Evolutionary conservation across 495 filamentous ascomycete genomes (phyloP).

Genomic region (Pyrenula massariospora): DNA sequence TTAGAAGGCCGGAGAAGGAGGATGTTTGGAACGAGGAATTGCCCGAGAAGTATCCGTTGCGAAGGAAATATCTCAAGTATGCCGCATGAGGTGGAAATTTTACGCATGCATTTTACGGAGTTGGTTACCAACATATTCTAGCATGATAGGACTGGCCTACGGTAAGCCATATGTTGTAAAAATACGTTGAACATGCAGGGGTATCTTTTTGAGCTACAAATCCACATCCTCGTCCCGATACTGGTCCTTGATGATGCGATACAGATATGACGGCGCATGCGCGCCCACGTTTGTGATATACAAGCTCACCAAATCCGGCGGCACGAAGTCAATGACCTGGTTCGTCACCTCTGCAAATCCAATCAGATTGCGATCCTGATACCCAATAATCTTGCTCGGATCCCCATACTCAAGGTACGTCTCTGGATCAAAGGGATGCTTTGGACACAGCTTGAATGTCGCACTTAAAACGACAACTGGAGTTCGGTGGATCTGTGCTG

Average conservation of each 20-base stretch:
- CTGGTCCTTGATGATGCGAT: conserved; percentile 72
- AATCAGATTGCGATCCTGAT: conserved; percentile 62
- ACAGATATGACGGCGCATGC: conserved; percentile 69
- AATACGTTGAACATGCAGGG: neutral
- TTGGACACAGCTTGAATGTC: conserved; percentile 82
- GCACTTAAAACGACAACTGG: conserved; percentile 76
- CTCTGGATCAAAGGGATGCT: conserved; percentile 70
- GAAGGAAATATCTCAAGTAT: neutral
- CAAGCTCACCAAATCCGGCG: conserved; percentile 68
- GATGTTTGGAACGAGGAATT: conserved; percentile 4
- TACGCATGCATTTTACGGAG: neutral
- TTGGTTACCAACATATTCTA: no score
- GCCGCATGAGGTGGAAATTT: neutral
- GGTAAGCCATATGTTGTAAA: neutral
- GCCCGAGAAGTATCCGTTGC: neutral
- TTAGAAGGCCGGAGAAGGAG: conserved; percentile 1
- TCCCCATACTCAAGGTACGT: conserved; percentile 73
- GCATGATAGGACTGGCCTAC: neutral
- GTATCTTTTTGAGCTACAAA: conserved; percentile 21
- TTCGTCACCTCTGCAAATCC: conserved; percentile 69
- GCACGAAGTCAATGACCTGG: conserved; percentile 72
- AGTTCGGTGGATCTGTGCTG: conserved; percentile 65
- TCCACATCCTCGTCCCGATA: conserved; percentile 74
- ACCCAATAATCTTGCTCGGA: conserved; percentile 58
- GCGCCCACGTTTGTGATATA: conserved; percentile 89